Percentiles rank a stretch among this genome's conserved stretches.
Evolutionary conservation across 1,139 yeast genomes (phyloP).

Genomic region (Kurtzmaniella quercitrusa): DNA sequence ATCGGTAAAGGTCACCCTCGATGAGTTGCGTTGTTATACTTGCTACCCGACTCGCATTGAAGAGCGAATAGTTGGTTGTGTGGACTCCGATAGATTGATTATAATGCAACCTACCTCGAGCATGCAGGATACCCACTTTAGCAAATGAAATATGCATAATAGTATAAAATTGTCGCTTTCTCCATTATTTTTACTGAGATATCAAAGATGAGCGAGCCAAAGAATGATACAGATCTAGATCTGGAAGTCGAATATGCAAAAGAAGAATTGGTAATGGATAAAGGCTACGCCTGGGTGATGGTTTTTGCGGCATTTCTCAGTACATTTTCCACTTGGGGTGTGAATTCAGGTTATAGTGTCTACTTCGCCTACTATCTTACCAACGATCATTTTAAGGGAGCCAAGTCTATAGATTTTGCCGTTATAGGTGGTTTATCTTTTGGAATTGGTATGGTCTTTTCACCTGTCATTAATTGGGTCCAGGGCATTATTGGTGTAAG

Average conservation of each 20-base stretch:
- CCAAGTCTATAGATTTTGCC: conserved; percentile 17
- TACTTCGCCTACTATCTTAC: conserved; percentile 35
- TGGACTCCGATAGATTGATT: no score
- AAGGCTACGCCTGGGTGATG: conserved; percentile 40
- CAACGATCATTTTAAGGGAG: conserved; percentile 19
- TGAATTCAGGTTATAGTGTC: conserved; percentile 40
- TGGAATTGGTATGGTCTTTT: conserved; percentile 12
- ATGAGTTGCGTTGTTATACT: no score
- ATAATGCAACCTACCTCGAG: no score
- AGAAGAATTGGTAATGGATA: conserved; percentile 15
- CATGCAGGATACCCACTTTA: not conserved
- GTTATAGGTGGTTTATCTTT: conserved; percentile 21
- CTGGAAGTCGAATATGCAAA: not conserved
- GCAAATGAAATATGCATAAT: not conserved
- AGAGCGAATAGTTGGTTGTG: no score
- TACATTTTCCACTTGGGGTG: conserved; percentile 40
- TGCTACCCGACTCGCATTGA: no score
- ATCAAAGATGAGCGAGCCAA: not conserved
- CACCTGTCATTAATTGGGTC: conserved; percentile 29
- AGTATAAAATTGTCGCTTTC: not conserved
- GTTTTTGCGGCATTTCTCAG: conserved; percentile 29
- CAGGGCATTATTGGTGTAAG: conserved; percentile 27
- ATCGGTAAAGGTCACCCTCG: no score
- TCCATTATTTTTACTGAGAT: not conserved
- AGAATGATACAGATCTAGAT: not conserved